phyloP scores from a whole-genome alignment of 257 asterid species.

The Cruciata laevipes region DNA sequence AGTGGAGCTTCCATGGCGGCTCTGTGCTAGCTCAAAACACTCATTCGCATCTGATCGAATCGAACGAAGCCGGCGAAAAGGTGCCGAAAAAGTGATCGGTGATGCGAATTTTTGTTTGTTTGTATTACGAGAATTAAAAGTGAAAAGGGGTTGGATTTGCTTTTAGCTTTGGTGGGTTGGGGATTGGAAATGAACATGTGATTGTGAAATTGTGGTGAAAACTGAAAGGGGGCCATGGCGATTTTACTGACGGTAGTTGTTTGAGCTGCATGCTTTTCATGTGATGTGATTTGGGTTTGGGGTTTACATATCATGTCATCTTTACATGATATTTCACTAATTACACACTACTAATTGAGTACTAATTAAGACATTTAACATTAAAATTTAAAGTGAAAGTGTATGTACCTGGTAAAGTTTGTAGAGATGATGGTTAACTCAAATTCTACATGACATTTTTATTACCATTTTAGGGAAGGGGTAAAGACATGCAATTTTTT shows the following conservation, averaged over 20 bases:
- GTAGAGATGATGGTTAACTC: no score
- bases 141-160: not conserved
- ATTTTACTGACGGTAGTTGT: not conserved
- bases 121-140: not conserved
- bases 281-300: not conserved
- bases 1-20: slow-evolving; percentile 22
- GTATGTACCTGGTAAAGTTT: no score
- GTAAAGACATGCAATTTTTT: no score
- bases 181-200: not conserved
- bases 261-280: not conserved
- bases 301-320: not conserved
- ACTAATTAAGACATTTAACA: no score
- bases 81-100: not conserved
- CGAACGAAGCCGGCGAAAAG: not conserved
- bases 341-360: no score
- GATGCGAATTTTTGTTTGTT: not conserved
- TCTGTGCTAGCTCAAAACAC: not conserved
- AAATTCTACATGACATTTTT: no score
- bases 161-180: no score
- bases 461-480: no score
- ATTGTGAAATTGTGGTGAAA: slow-evolving; percentile 4
- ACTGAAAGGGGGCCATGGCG: slow-evolving; percentile 6
- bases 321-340: not conserved
- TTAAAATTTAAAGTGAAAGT: no score
- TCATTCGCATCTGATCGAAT: not conserved